Base-by-base conservation (phyloP, 2,329 filamentous ascomycete genomes). In the Aspergillus novoparasiticus region DNA sequence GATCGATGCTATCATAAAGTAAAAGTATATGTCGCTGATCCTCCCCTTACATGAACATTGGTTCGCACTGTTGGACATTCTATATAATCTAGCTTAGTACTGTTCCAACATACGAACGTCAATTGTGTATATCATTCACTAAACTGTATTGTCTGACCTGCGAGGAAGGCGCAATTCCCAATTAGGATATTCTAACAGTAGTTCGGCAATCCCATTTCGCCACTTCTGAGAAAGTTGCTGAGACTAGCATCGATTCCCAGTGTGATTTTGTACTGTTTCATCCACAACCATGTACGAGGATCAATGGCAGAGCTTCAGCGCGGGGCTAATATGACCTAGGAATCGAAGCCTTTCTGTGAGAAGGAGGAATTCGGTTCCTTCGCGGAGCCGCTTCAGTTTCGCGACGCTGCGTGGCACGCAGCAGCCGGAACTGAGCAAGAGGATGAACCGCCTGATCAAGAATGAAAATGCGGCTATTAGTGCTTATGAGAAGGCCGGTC, bases 361-460 rank as follows among this genome's bases (percentile, higher is more conserved):
- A 39, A 74, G 75, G 69, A 74, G 72, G 69, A 75, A 74, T 58
- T 66, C 69, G 28, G 60, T 60, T 32, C 57, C 64, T 43, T 59
- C 59, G 57, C 75, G 75, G n/a, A 89, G 91, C 76, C 89, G 88
- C 73, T 97, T 98, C 82, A 91, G 89, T 63, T 90, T 98, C 82
- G 89, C 87, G 68, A 95, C 93, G 23, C 88, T 99, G 60, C 92
- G 94, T 58, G 93, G 93, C 61, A 87, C 89, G 56, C 86, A 90
- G 71, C 93, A 97, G 76, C 92, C 94, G 5, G 93, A 97, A 78
- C 87, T 97, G 32, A 93, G 92, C 72, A 93, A 92, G 79, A 92
- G 90, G 76, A 88, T 99, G 58, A 96, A 90, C 85, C 90, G 90
- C 71, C 86, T 99, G 65, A 97, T 98, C 84, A 99, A 99, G 83